Evolutionary conservation across 2,329 filamentous ascomycete species (phyloP).

Genomic region (Exophiala sp.): DNA sequence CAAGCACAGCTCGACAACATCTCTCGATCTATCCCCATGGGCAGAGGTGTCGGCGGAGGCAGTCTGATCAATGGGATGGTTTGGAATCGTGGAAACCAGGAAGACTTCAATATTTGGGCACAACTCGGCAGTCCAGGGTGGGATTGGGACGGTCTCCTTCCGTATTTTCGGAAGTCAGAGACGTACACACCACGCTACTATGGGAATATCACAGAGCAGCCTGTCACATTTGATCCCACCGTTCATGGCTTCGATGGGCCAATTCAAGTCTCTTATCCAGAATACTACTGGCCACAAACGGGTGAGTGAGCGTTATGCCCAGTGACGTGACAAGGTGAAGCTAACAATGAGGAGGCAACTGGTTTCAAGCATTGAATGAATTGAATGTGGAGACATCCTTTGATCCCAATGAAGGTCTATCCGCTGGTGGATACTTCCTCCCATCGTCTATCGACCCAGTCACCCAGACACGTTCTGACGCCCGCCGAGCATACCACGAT

Average conservation of each 20-base stretch:
- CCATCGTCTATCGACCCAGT: constrained; percentile 35
- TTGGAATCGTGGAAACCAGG: constrained; percentile 37
- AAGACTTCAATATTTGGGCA: constrained; percentile 44
- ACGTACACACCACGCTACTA: constrained; percentile 39
- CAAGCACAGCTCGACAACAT: constrained; percentile 30
- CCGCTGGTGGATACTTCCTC: constrained; percentile 37
- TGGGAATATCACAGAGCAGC: constrained; percentile 33
- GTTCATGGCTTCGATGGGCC: constrained; percentile 45
- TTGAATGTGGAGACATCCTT: constrained; percentile 35
- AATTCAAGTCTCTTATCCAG: constrained; percentile 46
- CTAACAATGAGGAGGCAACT: constrained; percentile 35
- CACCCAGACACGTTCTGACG: constrained; percentile 38
- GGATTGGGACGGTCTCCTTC: constrained; percentile 42
- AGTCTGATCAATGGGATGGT: constrained; percentile 37
- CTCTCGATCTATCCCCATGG: constrained; percentile 26
- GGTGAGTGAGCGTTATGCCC: constrained; percentile 33
- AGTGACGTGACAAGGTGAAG: constrained; percentile 36
- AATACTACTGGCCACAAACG: constrained; percentile 36
- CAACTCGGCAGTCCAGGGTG: constrained; percentile 43
- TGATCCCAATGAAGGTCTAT: constrained; percentile 36
- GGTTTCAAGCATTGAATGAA: constrained; percentile 36
- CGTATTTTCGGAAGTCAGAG: constrained; percentile 45
- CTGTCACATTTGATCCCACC: constrained; percentile 37
- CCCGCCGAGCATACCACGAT: constrained; percentile 39
- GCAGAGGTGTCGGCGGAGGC: constrained; percentile 37